A percentile compares a stretch with the other conserved stretches of the same genome.
phyloP scores from a whole-genome alignment of 768 basidiomycete species.

The Hortiboletus flavorubellus region DNA sequence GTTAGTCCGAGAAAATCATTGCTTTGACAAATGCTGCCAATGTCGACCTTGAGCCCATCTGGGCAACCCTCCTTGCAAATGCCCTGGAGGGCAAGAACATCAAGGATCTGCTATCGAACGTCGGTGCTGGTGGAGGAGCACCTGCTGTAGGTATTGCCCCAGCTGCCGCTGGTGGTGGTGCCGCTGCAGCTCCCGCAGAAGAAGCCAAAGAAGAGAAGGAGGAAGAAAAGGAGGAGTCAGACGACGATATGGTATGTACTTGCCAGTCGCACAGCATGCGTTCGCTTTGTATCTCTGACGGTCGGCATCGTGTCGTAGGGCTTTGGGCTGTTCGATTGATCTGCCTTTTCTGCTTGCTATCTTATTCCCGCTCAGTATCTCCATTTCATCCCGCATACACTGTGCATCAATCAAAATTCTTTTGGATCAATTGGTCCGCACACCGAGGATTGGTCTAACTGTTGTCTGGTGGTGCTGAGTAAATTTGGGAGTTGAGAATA shows the following conservation, averaged over 20 bases:
- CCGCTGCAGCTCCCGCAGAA: constrained; percentile 64
- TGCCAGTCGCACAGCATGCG: constrained; percentile 14
- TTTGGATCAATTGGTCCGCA: constrained; percentile 18
- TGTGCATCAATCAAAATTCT: constrained; percentile 16
- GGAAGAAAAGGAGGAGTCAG: constrained; percentile 83
- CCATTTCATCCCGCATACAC: no score
- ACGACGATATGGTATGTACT: constrained; percentile 55
- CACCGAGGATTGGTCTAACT: neutral
- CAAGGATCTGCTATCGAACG: constrained; percentile 92
- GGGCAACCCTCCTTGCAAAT: constrained; percentile 95
- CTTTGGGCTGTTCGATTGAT: constrained; percentile 95
- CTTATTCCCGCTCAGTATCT: constrained; percentile 18
- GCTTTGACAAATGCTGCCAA: constrained; percentile 81
- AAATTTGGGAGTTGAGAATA: no score
- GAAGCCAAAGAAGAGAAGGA: constrained; percentile 78
- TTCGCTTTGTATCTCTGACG: neutral
- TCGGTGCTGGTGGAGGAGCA: constrained; percentile 88
- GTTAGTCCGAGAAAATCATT: constrained; percentile 88
- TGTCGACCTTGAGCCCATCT: constrained; percentile 92
- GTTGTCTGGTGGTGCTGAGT: no score
- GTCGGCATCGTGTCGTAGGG: constrained; percentile 47
- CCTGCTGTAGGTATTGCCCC: constrained; percentile 61
- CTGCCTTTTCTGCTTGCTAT: constrained; percentile 21
- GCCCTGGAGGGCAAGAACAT: constrained; percentile 98
- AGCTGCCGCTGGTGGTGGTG: constrained; percentile 52